Base-by-base conservation (phyloP, 2,329 filamentous ascomycete species). In the Arthrobotrys megalospora region DNA sequence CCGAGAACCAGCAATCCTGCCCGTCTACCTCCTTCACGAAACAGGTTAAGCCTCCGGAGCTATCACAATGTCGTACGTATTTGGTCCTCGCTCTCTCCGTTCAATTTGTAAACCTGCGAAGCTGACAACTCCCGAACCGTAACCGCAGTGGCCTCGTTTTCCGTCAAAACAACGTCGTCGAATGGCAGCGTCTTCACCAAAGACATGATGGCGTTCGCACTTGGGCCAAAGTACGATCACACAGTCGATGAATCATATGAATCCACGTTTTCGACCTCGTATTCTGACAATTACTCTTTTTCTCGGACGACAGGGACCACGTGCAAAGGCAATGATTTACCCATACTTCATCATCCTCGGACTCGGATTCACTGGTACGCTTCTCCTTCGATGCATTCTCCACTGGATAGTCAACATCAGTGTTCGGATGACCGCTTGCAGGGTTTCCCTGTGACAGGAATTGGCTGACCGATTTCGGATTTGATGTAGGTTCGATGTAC, bases 161-260 rank as follows among this genome's bases (percentile, higher is more conserved):
- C 87, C 90, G 90, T 84, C 86, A 89, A 85, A 92, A 92, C 87
- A 87, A 88, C 82, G 90, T 92, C 80, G 89, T 90, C 66, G 85
- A 88, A 82, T 92, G 90, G 86, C 90, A 92, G 86, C 87, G 88
- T 81, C 86, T 91, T 60, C 90, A 90, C 86, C 90, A 91, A 85
- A 87, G 86, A 80, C 86, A 91, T 84, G 90, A 91, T 83, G 90
- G 90, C 82, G 85, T 90, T 83, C 87, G 90, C 84, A 87, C 89
- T 84, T 92, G 90, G 90, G 86, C 88, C 84, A 91, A 91, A 89
- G 90, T 91, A 64, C 38, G 81, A 73, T 32, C 28, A 41, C 2
- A 12, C 47, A 16, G 36, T 16, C 47, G 47, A 58, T 60, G 41
- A 16, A 16, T 60, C 43, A 12, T 41, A 6, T 50, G 45, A 12